Base-by-base conservation (phyloP, 2,329 filamentous ascomycete genomes). In the Penicillium sp. region DNA sequence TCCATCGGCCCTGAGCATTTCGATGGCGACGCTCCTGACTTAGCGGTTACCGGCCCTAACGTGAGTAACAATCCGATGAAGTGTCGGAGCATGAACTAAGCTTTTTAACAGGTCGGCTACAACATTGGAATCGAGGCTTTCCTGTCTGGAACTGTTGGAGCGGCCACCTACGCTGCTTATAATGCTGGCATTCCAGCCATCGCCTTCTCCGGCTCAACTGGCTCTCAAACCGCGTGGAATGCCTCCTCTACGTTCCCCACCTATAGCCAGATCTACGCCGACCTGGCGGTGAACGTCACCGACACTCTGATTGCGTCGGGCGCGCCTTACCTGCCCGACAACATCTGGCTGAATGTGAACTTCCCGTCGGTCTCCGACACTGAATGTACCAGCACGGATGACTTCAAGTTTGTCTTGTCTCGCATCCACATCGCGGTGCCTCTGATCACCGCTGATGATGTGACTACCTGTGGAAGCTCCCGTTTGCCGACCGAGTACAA, bases 61-160 rank as follows among this genome's bases (percentile, higher is more conserved):
- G 79, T 83, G 22, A 49, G 61, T 43, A 21, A 26, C n/a, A 19
- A 3, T 16, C 13, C 42, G 1, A 39, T 10, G 19, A 3, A 16
- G 33, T n/a, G 19, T 29, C 7, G 9, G n/a, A 11, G 16, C 16
- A 50, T 27, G 14, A 8, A 51, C 24, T 52, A 5, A 53, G 1
- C 19, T 2, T 10, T 29, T 4, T 31, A 1, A 11, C 19, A 63
- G 61, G 61, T 63, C 2, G 82, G 82, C 14, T 57, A 74, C 48
- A 90, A 89, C 70, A 68, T 88, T 4, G 87, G 79, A 35, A 64
- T 85, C 14, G 69, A 76, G 1, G 80, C 84, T 0, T 81, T 75
- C 22, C 81, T 88, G 69, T 89, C 87, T 1, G 87, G 88, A 5
- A 90, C 88, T 22, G 84, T 88, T n/a, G 87, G 87, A 50, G 84